Percentiles rank a stretch among this genome's conserved stretches.
These are phyloP conservation scores for Blastobotrys raffinosifermentans DNA, from an alignment of 1,139 yeast species.

Conservation along the genomic window DNA sequence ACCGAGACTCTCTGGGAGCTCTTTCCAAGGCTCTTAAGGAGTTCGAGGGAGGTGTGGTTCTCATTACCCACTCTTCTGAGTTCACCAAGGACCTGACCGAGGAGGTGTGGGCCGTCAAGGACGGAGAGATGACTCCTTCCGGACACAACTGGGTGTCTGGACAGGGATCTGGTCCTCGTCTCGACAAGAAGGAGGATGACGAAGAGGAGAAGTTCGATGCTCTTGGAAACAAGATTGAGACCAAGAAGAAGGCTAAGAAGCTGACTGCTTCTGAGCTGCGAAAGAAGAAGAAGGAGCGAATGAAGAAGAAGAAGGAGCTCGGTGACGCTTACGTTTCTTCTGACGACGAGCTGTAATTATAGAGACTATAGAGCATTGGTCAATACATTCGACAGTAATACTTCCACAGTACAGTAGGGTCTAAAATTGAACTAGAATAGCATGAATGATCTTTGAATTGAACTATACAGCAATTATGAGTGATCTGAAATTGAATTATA, in stretches of 20 bases:
- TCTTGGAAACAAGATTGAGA: conserved; percentile 98
- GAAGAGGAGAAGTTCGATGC: conserved; percentile 99
- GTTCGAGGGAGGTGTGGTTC: conserved; percentile 99
- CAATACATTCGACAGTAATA: neutral
- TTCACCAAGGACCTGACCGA: conserved; percentile 98
- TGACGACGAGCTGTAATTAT: conserved; percentile 64
- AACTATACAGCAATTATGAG: too few relatives aligned
- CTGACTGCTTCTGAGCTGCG: conserved; percentile 98
- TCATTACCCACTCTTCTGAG: conserved; percentile 99
- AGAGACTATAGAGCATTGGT: conserved; percentile 1
- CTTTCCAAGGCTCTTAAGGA: conserved; percentile 97
- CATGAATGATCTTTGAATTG: too few relatives aligned
- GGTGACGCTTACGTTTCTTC: conserved; percentile 99
- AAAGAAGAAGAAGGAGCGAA: conserved; percentile 99
- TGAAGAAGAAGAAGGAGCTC: conserved; percentile 99
- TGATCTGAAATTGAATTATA: too few relatives aligned
- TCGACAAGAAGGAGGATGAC: conserved; percentile 88
- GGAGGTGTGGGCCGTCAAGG: conserved; percentile 99
- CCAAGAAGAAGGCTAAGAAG: conserved; percentile 95
- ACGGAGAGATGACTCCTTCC: conserved; percentile 98
- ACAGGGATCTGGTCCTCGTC: conserved; percentile 99
- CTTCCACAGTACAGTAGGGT: too few relatives aligned
- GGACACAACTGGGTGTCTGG: conserved; percentile 99
- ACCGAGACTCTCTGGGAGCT: conserved; percentile 99
- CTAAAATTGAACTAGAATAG: too few relatives aligned